A percentile compares a stretch with the other conserved stretches of the same genome.
These are phyloP conservation scores for Cladobotryum mycophilum DNA, from an alignment of 2,329 filamentous ascomycete species.

Conservation along the genomic window DNA sequence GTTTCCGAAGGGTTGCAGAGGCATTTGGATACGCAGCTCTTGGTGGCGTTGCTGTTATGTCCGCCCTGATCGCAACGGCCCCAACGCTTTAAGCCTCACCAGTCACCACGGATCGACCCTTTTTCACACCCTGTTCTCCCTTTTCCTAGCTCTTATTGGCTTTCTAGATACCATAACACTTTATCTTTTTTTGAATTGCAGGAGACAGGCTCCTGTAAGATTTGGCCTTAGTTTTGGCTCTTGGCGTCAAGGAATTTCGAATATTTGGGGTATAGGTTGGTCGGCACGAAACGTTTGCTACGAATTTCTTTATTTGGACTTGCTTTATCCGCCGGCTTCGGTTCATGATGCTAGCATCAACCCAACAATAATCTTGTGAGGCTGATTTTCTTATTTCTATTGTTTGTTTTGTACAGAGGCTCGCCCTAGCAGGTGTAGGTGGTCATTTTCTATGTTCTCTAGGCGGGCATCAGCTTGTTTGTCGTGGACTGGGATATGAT, in stretches of 20 bases:
- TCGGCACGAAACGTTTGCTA: neutral
- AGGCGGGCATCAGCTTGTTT: too few relatives aligned
- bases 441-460: too few relatives aligned
- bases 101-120: neutral
- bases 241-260: neutral
- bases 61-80: conserved; percentile 33
- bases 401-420: too few relatives aligned
- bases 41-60: conserved; percentile 34
- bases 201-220: neutral
- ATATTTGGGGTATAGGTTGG: neutral
- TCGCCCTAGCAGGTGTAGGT: too few relatives aligned
- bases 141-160: neutral
- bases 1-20: conserved; percentile 30
- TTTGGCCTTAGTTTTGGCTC: neutral
- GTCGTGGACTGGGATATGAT: too few relatives aligned
- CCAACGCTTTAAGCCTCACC: conserved; percentile 18
- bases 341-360: neutral
- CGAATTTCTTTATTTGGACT: too few relatives aligned
- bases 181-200: too few relatives aligned
- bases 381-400: too few relatives aligned
- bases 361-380: too few relatives aligned
- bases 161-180: neutral
- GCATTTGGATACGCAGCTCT: conserved; percentile 30
- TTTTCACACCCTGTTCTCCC: neutral
- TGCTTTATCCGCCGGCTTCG: neutral